Base-by-base conservation (phyloP, 2,329 filamentous ascomycete genomes). In the Ophiostoma triangulosporum region DNA sequence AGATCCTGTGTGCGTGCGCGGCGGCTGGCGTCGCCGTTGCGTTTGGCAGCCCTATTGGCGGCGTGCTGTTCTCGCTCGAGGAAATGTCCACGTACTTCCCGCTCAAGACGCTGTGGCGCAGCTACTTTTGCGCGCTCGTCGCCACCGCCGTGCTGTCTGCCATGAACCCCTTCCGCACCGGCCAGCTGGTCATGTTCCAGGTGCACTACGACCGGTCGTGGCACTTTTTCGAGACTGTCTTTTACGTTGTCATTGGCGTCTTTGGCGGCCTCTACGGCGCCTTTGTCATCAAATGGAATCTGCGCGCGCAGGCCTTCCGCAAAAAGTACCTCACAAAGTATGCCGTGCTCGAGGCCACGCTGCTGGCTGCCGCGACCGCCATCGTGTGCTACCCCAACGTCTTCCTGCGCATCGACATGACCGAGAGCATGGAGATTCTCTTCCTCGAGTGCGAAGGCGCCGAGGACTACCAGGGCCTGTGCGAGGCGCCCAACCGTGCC, bases 141-240 rank as follows among this genome's bases (percentile, higher is more conserved):
- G 93, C 90, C 5, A 97, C 93, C 1, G 88, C 89, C 50, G 88
- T 95, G 15, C 71, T 98, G 36, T 85, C 93, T 26, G 88, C 87
- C 55, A 95, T 98, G 88, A 98, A 98, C 62, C 93, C 93, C 22
- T 98, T 98, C 69, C 76, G 93, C 51, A 97, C 93, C 0, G 93
- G 93, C 20, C 93, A 98, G 65, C 77, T 98, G 40, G 93, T 98
- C 78, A 97, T 98, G 91, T 98, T 98, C 68, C 90, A 95, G 63
- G 91, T 98, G 63, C 81, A 82, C 62, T 98, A 98, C 64, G 91
- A 97, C 67, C 84, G 91, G 38, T 84, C 86, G 38, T 98, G 93
- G 93, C 93, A 98, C 70, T 95, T 95, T 63, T 98, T 98, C 64
- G 93, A 98, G 66, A 76, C 93, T 3, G 68, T 95, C 26, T 97